phyloP scores from a whole-genome alignment of 768 basidiomycete genomes.

The Holtermannia corniformis region DNA sequence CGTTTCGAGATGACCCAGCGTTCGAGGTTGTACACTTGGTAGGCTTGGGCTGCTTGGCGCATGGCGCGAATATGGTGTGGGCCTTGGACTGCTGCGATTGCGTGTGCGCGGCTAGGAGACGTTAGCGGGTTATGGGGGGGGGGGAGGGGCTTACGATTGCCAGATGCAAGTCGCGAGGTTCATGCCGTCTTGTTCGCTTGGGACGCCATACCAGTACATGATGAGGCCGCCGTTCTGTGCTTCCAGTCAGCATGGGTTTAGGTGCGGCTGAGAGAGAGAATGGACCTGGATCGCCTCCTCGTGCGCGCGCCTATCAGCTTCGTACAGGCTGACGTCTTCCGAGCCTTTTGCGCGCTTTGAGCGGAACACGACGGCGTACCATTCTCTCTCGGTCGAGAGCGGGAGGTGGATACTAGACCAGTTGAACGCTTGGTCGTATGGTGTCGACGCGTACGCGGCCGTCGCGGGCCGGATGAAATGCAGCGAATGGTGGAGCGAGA shows the following conservation, averaged over 20 bases:
- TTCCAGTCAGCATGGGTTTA: too few relatives aligned
- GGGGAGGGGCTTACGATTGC: slow-evolving; percentile 39
- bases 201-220: slow-evolving; percentile 96
- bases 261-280: too few relatives aligned
- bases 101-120: slow-evolving; percentile 67
- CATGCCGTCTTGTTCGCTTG: slow-evolving; percentile 60
- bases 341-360: slow-evolving; percentile 53
- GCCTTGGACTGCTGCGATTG: slow-evolving; percentile 64
- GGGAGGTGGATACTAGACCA: slow-evolving; percentile 48
- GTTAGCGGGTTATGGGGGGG: not conserved
- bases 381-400: slow-evolving; percentile 12
- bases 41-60: slow-evolving; percentile 55
- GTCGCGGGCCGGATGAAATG: slow-evolving; percentile 60
- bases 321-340: slow-evolving; percentile 50
- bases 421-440: slow-evolving; percentile 77
- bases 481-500: slow-evolving; percentile 75
- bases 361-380: slow-evolving; percentile 80
- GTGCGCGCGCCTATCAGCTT: slow-evolving; percentile 76
- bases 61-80: slow-evolving; percentile 77
- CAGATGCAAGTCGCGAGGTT: slow-evolving; percentile 96
- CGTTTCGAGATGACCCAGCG: slow-evolving; percentile 62
- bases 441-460: slow-evolving; percentile 53
- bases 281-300: slow-evolving; percentile 82
- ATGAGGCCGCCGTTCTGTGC: too few relatives aligned
- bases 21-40: slow-evolving; percentile 69